Percentiles rank a stretch among this genome's conserved stretches.
These are phyloP conservation scores for Cylindrotheca closterium DNA, from an alignment of 108 stramenopile species.

Conservation along the genomic window DNA sequence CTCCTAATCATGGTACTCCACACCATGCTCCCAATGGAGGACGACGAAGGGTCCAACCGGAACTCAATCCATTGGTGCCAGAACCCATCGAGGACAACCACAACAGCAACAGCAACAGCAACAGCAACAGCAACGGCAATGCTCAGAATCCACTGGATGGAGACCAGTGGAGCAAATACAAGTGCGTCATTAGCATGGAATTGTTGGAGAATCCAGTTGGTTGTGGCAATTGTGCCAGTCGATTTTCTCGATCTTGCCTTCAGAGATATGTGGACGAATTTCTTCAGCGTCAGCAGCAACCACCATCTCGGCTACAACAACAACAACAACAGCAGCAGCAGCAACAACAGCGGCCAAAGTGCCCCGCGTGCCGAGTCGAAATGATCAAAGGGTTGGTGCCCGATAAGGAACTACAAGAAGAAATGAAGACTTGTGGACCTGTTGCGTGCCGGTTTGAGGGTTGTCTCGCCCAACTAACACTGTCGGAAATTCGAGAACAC, in stretches of 20 bases:
- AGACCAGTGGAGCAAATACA: constrained; percentile 5
- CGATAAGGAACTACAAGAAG: constrained; percentile 11
- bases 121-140: no score
- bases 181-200: constrained; percentile 33
- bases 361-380: constrained; percentile 31
- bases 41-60: no score
- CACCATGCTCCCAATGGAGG: no score
- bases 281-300: not conserved
- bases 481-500: constrained; percentile 21
- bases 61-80: not conserved
- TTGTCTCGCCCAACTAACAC: constrained; percentile 15
- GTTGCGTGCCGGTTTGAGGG: constrained; percentile 25
- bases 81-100: not conserved
- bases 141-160: no score
- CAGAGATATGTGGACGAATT: constrained; percentile 3
- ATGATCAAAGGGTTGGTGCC: constrained; percentile 5
- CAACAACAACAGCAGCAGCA: not conserved
- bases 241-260: constrained; percentile 33
- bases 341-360: constrained; percentile 14
- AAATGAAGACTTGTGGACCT: constrained; percentile 6
- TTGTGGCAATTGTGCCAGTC: constrained; percentile 30
- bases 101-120: not conserved
- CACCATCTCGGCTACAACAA: no score
- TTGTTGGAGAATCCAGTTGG: constrained; percentile 31
- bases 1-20: no score